Evolutionary conservation across 75 land plant genomes (phyloP).

Genomic region (Isoetes taiwanensis): DNA sequence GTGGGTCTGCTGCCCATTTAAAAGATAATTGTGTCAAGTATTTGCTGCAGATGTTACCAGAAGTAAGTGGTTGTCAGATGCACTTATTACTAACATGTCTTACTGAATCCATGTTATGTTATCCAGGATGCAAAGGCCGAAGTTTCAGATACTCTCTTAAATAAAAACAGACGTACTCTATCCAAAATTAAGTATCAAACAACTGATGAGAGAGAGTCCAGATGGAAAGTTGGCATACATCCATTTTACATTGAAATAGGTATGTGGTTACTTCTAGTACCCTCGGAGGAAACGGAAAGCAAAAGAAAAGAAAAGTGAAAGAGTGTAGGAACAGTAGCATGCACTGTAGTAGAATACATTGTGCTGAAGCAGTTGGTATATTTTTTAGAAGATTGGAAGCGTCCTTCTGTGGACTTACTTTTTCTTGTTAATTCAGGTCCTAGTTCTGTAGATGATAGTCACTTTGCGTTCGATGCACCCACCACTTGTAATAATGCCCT

Average conservation of each 20-base stretch:
- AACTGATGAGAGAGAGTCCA: neutral
- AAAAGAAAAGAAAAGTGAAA: too few species aligned
- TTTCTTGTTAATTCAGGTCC: constrained; percentile 21
- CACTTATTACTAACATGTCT: neutral
- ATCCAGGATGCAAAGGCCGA: neutral
- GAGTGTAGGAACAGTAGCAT: too few species aligned
- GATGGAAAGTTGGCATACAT: constrained; percentile 50
- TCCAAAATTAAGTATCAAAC: too few species aligned
- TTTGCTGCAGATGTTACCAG: constrained; percentile 48
- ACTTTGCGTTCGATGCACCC: constrained; percentile 72
- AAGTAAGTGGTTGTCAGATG: neutral
- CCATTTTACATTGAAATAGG: constrained; percentile 83
- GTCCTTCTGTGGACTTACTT: neutral
- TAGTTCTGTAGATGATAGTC: constrained; percentile 11
- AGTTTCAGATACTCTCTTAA: neutral
- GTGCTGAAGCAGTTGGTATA: too few species aligned
- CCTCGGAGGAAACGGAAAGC: too few species aligned
- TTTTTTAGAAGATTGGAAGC: too few species aligned
- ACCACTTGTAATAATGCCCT: constrained; percentile 73
- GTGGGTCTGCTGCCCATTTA: constrained; percentile 31
- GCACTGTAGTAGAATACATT: too few species aligned
- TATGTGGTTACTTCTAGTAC: constrained; percentile 11
- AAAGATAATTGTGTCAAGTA: constrained; percentile 35
- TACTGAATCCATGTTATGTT: constrained; percentile 2
- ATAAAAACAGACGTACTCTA: too few species aligned